Percentiles rank a stretch among this genome's conserved stretches.
phyloP scores from a whole-genome alignment of 2,329 filamentous ascomycete genomes.

The Botrytis pseudocinerea region DNA sequence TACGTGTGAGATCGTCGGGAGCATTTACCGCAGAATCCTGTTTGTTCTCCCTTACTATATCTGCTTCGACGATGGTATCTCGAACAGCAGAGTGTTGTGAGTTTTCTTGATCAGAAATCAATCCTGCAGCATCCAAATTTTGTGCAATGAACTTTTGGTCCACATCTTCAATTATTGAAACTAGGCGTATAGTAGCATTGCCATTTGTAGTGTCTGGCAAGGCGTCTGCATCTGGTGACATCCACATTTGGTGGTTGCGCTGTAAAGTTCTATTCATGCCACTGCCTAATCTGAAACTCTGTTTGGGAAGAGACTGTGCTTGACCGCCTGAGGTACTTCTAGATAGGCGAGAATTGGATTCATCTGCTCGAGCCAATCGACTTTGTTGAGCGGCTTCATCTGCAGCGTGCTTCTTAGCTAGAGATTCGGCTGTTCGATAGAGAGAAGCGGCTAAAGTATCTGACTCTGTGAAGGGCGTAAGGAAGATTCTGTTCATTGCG shows the following conservation, averaged over 20 bases:
- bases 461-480: conserved; percentile 70
- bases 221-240: conserved; percentile 56
- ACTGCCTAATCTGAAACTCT: conserved; percentile 39
- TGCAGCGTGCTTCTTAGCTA: conserved; percentile 45
- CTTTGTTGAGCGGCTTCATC: conserved; percentile 46
- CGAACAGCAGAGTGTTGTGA: neutral
- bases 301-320: conserved; percentile 41
- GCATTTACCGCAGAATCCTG: neutral
- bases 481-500: conserved; percentile 72
- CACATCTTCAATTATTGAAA: conserved; percentile 31
- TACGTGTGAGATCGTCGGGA: neutral
- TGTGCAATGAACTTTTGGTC: conserved; percentile 9
- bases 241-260: conserved; percentile 57
- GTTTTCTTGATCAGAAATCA: neutral
- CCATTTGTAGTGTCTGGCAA: conserved; percentile 49
- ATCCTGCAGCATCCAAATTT: neutral
- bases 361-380: conserved; percentile 43
- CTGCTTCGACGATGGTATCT: neutral
- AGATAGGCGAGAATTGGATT: conserved; percentile 36
- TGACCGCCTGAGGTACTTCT: conserved; percentile 41
- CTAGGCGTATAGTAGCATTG: conserved; percentile 40
- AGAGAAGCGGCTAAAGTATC: conserved; percentile 71
- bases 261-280: conserved; percentile 37
- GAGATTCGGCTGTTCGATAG: conserved; percentile 60
- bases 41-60: neutral